phyloP scores from a whole-genome alignment of 352 stramenopile species.

The Phytophthora hibernalis region DNA sequence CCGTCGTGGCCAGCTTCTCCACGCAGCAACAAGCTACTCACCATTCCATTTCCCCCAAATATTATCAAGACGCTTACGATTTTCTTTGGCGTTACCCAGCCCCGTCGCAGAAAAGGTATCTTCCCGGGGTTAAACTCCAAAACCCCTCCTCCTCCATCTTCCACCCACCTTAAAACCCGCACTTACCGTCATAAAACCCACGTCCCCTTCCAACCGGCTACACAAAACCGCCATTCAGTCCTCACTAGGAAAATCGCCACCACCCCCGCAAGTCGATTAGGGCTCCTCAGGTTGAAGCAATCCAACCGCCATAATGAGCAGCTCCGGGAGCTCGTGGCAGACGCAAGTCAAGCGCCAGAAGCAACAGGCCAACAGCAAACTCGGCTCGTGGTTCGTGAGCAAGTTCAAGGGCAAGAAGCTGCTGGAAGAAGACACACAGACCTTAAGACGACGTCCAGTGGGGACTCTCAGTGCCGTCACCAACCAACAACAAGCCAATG shows the following conservation, averaged over 20 bases:
- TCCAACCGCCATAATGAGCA: slow-evolving; percentile 40
- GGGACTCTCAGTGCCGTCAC: slow-evolving; percentile 50
- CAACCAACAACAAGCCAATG: slow-evolving; percentile 41
- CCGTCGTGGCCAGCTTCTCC: slow-evolving; percentile 23
- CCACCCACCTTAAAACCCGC: background rate
- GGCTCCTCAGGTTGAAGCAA: slow-evolving; percentile 6
- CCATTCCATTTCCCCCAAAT: slow-evolving; percentile 4
- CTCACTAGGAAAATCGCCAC: slow-evolving; percentile 32
- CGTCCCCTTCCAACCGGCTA: too few species aligned
- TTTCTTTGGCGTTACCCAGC: slow-evolving; percentile 19
- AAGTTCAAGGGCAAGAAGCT: slow-evolving; percentile 70
- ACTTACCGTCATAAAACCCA: background rate
- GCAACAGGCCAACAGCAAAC: slow-evolving; percentile 61
- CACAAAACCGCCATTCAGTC: slow-evolving; percentile 23
- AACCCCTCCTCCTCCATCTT: background rate
- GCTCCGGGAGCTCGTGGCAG: slow-evolving; percentile 40
- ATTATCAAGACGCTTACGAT: slow-evolving; percentile 9
- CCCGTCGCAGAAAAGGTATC: slow-evolving; percentile 19
- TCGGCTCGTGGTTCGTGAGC: slow-evolving; percentile 74
- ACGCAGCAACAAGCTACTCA: background rate
- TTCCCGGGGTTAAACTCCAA: background rate
- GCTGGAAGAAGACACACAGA: slow-evolving; percentile 54
- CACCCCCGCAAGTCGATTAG: slow-evolving; percentile 26
- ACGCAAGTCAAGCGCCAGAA: slow-evolving; percentile 69
- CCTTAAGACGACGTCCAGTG: slow-evolving; percentile 41